phyloP scores from a whole-genome alignment of 2,329 filamentous ascomycete genomes.

The Pseudocercospora musae region DNA sequence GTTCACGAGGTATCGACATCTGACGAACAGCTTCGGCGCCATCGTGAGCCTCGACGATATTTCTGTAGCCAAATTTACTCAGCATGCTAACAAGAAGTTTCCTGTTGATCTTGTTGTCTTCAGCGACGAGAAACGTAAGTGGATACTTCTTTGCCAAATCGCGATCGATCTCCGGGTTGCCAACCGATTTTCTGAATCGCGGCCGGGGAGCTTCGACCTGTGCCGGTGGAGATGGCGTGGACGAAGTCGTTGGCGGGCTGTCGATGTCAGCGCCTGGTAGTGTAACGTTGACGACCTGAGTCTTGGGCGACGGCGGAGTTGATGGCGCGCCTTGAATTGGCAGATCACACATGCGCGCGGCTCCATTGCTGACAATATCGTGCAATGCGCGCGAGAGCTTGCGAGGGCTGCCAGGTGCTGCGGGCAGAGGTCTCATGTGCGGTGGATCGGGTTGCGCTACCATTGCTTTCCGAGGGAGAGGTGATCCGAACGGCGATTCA shows the following conservation, averaged over 20 bases:
- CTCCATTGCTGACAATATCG: constrained; percentile 18
- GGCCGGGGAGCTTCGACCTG: constrained; percentile 6
- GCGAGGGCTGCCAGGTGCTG: constrained; percentile 25
- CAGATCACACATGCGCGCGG: neutral
- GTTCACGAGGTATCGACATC: constrained; percentile 42
- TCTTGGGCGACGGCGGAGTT: constrained; percentile 24
- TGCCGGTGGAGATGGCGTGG: constrained; percentile 14
- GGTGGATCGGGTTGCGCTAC: constrained; percentile 6
- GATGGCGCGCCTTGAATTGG: neutral
- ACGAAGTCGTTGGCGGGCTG: constrained; percentile 2
- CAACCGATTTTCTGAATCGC: constrained; percentile 25
- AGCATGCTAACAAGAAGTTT: constrained; percentile 65
- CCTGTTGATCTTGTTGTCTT: constrained; percentile 71
- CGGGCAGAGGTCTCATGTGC: constrained; percentile 15
- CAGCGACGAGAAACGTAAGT: constrained; percentile 65
- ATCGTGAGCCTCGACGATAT: constrained; percentile 64
- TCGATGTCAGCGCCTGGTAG: constrained; percentile 2
- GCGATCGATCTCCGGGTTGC: constrained; percentile 47
- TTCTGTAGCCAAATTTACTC: constrained; percentile 62
- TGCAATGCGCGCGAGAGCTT: constrained; percentile 26
- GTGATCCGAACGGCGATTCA: constrained; percentile 49
- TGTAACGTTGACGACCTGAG: constrained; percentile 3
- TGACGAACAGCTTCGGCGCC: constrained; percentile 64
- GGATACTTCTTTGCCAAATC: constrained; percentile 59
- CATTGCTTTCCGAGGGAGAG: constrained; percentile 35